Evolutionary conservation across 768 basidiomycete species (phyloP).

Genomic region (Hygrocybe coccinea): DNA sequence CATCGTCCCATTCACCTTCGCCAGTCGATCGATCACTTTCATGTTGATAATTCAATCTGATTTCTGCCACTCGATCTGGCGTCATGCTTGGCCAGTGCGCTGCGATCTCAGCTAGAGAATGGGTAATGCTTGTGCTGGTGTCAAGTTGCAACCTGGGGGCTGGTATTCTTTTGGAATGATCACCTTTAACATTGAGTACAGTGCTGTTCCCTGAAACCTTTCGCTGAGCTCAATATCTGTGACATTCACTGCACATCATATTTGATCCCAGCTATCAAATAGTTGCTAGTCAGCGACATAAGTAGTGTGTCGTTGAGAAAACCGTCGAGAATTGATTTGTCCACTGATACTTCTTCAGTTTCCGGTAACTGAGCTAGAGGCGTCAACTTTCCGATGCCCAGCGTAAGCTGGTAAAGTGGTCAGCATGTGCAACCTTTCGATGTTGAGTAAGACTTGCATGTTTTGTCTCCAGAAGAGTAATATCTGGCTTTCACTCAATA

Average conservation of each 20-base stretch:
- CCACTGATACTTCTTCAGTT: conserved; percentile 67
- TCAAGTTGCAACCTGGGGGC: conserved; percentile 45
- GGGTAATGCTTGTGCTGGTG: too few relatives aligned
- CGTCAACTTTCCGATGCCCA: conserved; percentile 85
- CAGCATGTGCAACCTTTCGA: too few relatives aligned
- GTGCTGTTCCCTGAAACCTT: conserved; percentile 65
- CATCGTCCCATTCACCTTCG: too few relatives aligned
- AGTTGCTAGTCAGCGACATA: conserved; percentile 1
- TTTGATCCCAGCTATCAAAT: conserved; percentile 62
- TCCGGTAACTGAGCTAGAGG: conserved; percentile 76
- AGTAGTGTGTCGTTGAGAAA: background rate
- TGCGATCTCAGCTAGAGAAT: too few relatives aligned
- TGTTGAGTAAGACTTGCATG: too few relatives aligned
- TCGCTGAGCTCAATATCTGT: conserved; percentile 72
- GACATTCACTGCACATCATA: conserved; percentile 68
- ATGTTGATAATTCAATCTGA: too few relatives aligned
- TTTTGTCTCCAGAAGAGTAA: too few relatives aligned
- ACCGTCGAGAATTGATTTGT: conserved; percentile 54
- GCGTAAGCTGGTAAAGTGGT: too few relatives aligned
- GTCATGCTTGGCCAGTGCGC: too few relatives aligned
- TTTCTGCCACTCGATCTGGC: too few relatives aligned
- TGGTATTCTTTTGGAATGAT: conserved; percentile 36
- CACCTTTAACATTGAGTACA: conserved; percentile 62
- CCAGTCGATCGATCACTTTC: too few relatives aligned
- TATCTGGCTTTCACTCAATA: too few relatives aligned